Evolutionary conservation across 1,284 basidiomycete species (phyloP).

Genomic region (Meira miltonrushii): DNA sequence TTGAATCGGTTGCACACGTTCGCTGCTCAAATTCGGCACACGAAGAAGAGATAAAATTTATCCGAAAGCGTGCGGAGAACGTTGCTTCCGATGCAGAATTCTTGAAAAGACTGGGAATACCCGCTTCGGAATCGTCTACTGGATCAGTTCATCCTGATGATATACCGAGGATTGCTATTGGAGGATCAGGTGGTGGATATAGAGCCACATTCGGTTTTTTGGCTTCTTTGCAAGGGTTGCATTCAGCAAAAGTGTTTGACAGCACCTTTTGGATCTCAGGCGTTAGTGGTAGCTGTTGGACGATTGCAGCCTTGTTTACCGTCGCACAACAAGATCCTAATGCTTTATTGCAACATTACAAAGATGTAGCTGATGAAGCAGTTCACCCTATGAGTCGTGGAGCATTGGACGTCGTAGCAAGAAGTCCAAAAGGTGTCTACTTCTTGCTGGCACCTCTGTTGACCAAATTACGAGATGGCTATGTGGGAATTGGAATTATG

Average conservation of each 20-base stretch:
- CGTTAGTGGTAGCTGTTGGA: constrained; percentile 52
- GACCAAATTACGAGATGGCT: constrained; percentile 35
- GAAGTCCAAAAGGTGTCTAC: constrained; percentile 38
- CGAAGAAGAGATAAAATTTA: constrained; percentile 24
- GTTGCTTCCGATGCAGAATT: constrained; percentile 28
- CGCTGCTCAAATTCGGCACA: constrained; percentile 17
- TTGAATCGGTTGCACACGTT: constrained; percentile 39
- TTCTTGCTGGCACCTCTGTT: constrained; percentile 45
- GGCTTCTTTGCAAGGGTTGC: constrained; percentile 38
- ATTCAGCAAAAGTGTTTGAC: constrained; percentile 43
- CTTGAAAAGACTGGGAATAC: constrained; percentile 25
- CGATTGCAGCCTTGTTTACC: constrained; percentile 41
- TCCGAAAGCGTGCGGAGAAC: constrained; percentile 18
- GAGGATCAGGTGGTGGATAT: constrained; percentile 53
- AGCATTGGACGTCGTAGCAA: constrained; percentile 41
- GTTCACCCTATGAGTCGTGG: constrained; percentile 44
- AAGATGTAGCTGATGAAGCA: constrained; percentile 36
- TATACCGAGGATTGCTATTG: constrained; percentile 48
- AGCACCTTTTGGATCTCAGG: constrained; percentile 44
- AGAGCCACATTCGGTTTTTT: constrained; percentile 47
- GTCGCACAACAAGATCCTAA: constrained; percentile 30
- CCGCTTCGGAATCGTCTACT: constrained; percentile 22
- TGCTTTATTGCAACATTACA: constrained; percentile 32
- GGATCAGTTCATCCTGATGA: constrained; percentile 48
- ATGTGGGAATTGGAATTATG: constrained; percentile 46